Evolutionary conservation across 192 early-diverging fungal genomes (phyloP), one percentile per base, ranked within the genome.

Genomic region (Podila epicladia): DNA sequence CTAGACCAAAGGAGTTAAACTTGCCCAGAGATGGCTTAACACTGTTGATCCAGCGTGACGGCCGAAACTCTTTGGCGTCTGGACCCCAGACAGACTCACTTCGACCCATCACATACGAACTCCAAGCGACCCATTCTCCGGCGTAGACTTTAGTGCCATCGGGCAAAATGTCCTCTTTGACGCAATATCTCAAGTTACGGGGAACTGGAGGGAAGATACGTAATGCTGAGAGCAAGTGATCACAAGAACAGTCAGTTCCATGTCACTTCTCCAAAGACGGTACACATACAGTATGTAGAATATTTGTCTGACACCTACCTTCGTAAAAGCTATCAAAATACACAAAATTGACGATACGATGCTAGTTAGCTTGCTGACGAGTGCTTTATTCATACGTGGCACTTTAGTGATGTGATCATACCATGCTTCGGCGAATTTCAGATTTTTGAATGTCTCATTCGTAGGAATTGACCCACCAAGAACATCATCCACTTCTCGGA

Each of bases 161-260:
- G 7, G 92, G 92, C 28, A 88, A 72, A 9, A 89, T 62, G 57
- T 84, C 83, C 53, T 93, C 90, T 11, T 84, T 37, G n/a, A 87
- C 51, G 19, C 85, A 82, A 32, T 77, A 59, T 71, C 91, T 91
- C 7, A 65, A 29, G 19, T 89, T 82, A 0, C 9, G 15, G 19
- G 91, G 92, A 8, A 93, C 89, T 19, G 85, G 69, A n/a, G 93
- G 92, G 71, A 86, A 85, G n/a, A 93, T 64, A 8, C 93, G 85
- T 15, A 93, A 68, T 3, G 88, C 82, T 82, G 91, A 85, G 9
- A 74, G 82, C 35, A 37, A 7, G 6, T 57, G n/a, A n/a, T n/a
- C n/a, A n/a, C n/a, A n/a, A n/a, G n/a, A n/a, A n/a, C n/a, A n/a
- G n/a, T n/a, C n/a, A n/a, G n/a, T n/a, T n/a, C n/a, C n/a, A n/a